A percentile compares a stretch with the other conserved stretches of the same genome.
Conservation (phyloP, 129 eudicot species). For the Flaveria sonorensis region DNA sequence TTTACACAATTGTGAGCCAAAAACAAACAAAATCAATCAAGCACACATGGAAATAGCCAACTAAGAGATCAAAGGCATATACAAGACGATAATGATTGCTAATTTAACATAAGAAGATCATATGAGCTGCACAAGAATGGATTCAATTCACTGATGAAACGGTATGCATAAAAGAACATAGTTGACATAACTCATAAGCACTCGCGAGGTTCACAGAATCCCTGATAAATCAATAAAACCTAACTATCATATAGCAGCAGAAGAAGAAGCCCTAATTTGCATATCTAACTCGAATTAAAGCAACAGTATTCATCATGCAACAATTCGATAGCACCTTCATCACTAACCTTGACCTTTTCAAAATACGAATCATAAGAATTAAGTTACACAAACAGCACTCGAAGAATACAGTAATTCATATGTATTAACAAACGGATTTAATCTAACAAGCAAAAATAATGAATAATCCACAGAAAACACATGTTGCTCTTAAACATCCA, state of each 20-base stretch:
- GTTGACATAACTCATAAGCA: background rate
- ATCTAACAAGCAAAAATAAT: conserved; percentile 16
- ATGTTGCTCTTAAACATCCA: background rate
- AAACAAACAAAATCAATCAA: conserved; percentile 14
- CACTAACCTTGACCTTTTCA: background rate
- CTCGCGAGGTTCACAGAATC: background rate
- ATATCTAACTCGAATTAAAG: conserved; percentile 9
- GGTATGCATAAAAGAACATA: background rate
- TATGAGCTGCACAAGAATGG: conserved; percentile 14
- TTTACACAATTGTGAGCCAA: conserved; percentile 23
- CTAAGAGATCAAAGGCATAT: background rate
- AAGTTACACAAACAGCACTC: background rate
- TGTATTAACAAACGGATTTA: background rate
- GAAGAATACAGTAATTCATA: background rate
- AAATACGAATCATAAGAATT: background rate
- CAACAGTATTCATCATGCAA: conserved; percentile 1
- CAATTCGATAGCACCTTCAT: background rate
- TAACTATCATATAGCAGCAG: background rate
- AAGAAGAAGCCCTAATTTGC: background rate
- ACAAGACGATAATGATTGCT: background rate
- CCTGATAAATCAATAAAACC: background rate
- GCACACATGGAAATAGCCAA: background rate
- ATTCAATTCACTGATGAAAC: background rate
- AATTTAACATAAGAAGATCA: background rate
- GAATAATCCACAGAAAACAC: background rate